phyloP scores from a whole-genome alignment of 116 monocot species.

The Dioscorea cayenensis region DNA sequence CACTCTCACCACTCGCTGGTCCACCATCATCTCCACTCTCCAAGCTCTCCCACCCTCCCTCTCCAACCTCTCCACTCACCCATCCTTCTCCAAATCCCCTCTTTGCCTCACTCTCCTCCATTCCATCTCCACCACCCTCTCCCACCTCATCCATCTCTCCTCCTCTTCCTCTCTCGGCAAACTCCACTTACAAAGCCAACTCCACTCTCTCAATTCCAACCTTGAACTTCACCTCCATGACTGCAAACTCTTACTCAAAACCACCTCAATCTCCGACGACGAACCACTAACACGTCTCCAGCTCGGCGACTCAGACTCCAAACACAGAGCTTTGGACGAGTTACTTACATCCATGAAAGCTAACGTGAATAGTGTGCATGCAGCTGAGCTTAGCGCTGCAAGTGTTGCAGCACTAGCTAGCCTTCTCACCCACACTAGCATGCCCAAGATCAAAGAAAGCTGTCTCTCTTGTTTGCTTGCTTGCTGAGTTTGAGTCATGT shows the following conservation, averaged over 20 bases:
- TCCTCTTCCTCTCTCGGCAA: constrained; percentile 16
- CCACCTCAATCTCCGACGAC: constrained; percentile 27
- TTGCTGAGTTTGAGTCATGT: constrained; percentile 30
- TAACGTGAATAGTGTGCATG: constrained; percentile 22
- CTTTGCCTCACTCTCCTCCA: not conserved
- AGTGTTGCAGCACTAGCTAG: constrained; percentile 30
- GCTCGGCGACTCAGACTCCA: constrained; percentile 46
- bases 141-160: not conserved
- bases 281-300: constrained; percentile 53
- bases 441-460: constrained; percentile 35
- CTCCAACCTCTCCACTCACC: not conserved
- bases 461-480: constrained; percentile 24
- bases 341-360: constrained; percentile 35
- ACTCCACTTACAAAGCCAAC: constrained; percentile 42
- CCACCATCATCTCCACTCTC: not conserved
- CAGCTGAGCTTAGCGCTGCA: constrained; percentile 17
- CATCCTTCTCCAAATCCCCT: not conserved
- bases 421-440: constrained; percentile 24
- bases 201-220: constrained; percentile 28
- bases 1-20: not conserved
- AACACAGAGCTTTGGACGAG: constrained; percentile 36
- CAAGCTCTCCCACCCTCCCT: not conserved
- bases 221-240: constrained; percentile 46
- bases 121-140: not conserved
- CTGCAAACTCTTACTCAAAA: constrained; percentile 36